Percentiles rank a stretch among this genome's conserved stretches.
phyloP scores from a whole-genome alignment of 2,329 filamentous ascomycete genomes.

The Berkeleyomyces basicola region DNA sequence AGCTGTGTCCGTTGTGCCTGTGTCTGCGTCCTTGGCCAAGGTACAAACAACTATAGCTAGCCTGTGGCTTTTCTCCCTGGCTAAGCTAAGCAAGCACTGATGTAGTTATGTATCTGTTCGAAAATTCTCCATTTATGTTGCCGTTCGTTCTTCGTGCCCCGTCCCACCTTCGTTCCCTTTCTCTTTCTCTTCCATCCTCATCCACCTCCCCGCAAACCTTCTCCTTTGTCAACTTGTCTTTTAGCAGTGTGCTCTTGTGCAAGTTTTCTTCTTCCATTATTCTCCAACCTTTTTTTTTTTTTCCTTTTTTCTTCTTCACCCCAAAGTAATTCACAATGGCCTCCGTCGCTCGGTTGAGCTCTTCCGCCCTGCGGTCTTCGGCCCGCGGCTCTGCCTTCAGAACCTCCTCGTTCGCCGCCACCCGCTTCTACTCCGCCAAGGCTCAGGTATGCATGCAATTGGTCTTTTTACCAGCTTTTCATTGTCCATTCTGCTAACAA shows the following conservation, averaged over 20 bases:
- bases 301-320: slow-evolving; percentile 17
- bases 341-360: slow-evolving; percentile 64
- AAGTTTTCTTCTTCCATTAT: neutral
- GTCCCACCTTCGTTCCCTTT: slow-evolving; percentile 19
- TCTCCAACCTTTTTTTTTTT: slow-evolving; percentile 13
- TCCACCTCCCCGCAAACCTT: neutral
- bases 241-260: neutral
- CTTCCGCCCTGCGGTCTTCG: slow-evolving; percentile 65
- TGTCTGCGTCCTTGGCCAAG: slow-evolving; percentile 13
- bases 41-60: neutral
- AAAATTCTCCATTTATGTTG: slow-evolving; percentile 17
- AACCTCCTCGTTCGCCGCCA: slow-evolving; percentile 61
- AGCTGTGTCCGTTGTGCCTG: slow-evolving; percentile 21
- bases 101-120: neutral
- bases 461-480: neutral
- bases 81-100: slow-evolving; percentile 16
- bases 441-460: slow-evolving; percentile 42
- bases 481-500: slow-evolving; percentile 11
- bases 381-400: slow-evolving; percentile 50
- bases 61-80: slow-evolving; percentile 17
- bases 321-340: slow-evolving; percentile 46
- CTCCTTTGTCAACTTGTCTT: neutral
- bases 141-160: slow-evolving; percentile 22
- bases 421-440: slow-evolving; percentile 88
- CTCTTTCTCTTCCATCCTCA: neutral